Percentiles rank a stretch among this genome's conserved stretches.
Conservation (phyloP, 2,329 filamentous ascomycete genomes). For the Ophiosphaerella narmari region DNA sequence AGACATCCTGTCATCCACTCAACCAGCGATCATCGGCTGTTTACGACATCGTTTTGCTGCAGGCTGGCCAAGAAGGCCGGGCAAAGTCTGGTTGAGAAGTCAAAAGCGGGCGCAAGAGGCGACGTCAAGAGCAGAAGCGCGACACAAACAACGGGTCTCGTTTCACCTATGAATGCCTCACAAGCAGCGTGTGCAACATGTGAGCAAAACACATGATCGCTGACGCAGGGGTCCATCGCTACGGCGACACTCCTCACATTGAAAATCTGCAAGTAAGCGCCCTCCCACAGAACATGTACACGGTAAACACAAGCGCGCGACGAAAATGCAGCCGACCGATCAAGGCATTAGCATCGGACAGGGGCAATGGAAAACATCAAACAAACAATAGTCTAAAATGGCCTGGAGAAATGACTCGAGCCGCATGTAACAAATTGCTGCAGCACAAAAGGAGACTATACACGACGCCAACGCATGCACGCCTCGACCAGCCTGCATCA, state of each 20-base stretch:
- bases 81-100: constrained; percentile 22
- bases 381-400: neutral
- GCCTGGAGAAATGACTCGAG: constrained; percentile 21
- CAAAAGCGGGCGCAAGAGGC: constrained; percentile 25
- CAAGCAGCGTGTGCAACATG: constrained; percentile 22
- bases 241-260: constrained; percentile 7
- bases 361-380: constrained; percentile 4
- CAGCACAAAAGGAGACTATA: constrained; percentile 31
- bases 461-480: constrained; percentile 35
- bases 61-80: constrained; percentile 28
- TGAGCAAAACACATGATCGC: constrained; percentile 23
- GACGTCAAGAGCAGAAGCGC: constrained; percentile 22
- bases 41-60: constrained; percentile 30
- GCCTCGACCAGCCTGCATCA: constrained; percentile 30
- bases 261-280: constrained; percentile 26
- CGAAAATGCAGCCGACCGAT: neutral
- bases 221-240: constrained; percentile 29
- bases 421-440: constrained; percentile 25
- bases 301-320: neutral
- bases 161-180: constrained; percentile 34
- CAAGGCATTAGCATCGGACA: neutral
- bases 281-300: constrained; percentile 9
- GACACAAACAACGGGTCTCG: constrained; percentile 36
- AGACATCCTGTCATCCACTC: constrained; percentile 27
- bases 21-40: constrained; percentile 19